These are phyloP conservation scores for Diplodia scrobiculata DNA, from an alignment of 2,329 filamentous ascomycete species.

Conservation along the genomic window DNA sequence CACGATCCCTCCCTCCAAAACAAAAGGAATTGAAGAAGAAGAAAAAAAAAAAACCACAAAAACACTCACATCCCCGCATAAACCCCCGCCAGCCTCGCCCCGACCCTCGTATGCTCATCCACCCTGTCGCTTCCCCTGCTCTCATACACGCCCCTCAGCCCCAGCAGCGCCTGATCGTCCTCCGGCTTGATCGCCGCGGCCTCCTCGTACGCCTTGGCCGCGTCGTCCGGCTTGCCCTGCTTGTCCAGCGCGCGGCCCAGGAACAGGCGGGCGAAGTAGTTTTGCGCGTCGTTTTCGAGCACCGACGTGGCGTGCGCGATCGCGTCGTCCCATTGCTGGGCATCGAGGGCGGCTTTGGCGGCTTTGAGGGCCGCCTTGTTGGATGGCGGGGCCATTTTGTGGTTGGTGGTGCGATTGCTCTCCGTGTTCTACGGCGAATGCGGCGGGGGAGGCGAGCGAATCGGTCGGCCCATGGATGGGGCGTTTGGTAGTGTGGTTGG, in stretches of 20 bases:
- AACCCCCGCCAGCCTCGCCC: slow-evolving; percentile 72
- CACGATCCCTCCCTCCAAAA: not conserved
- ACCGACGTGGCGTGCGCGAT: slow-evolving; percentile 68
- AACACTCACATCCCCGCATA: slow-evolving; percentile 63
- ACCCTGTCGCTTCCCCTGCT: slow-evolving; percentile 70
- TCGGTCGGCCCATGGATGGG: not conserved
- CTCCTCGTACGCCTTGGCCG: slow-evolving; percentile 73
- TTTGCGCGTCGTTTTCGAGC: slow-evolving; percentile 69
- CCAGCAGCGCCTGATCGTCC: slow-evolving; percentile 88
- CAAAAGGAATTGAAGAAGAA: too few relatives aligned
- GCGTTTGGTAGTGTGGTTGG: not conserved
- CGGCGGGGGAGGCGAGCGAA: not conserved
- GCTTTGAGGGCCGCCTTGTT: slow-evolving; percentile 78
- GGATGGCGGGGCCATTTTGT: slow-evolving; percentile 35
- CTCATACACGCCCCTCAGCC: slow-evolving; percentile 82
- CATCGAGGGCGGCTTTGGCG: slow-evolving; percentile 75
- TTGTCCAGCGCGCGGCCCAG: slow-evolving; percentile 83
- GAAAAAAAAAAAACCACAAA: not conserved
- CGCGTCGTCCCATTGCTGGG: slow-evolving; percentile 76
- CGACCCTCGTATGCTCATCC: slow-evolving; percentile 71
- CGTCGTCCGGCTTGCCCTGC: slow-evolving; percentile 67
- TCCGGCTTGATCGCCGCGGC: slow-evolving; percentile 71
- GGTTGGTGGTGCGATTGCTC: not conserved
- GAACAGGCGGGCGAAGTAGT: slow-evolving; percentile 86
- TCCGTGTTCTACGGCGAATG: not conserved